Percentiles rank a stretch among this genome's conserved stretches.
Evolutionary conservation across 2,329 filamentous ascomycete species (phyloP).

Genomic region (Fusarium nematophilum): DNA sequence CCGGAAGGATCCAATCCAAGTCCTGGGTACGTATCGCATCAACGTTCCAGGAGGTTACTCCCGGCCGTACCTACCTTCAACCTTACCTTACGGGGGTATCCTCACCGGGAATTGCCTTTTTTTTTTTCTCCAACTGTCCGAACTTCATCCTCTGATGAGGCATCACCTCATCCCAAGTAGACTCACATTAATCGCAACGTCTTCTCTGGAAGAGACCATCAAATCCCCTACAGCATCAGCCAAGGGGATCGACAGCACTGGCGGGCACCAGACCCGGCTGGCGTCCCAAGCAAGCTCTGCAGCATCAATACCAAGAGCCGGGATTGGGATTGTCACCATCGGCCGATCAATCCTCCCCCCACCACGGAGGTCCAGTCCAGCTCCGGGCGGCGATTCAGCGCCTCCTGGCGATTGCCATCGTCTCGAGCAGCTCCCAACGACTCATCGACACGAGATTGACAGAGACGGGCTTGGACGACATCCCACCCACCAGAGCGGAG

Average conservation of each 20-base stretch:
- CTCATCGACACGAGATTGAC: slow-evolving; percentile 17
- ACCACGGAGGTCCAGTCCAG: slow-evolving; percentile 26
- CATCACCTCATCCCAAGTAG: not conserved
- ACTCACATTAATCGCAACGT: not conserved
- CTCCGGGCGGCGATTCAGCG: slow-evolving; percentile 30
- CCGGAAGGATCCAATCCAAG: slow-evolving; percentile 11
- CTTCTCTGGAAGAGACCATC: not conserved
- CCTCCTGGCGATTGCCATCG: slow-evolving; percentile 12
- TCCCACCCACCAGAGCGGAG: slow-evolving; percentile 10
- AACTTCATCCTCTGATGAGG: not conserved
- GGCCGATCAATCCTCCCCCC: slow-evolving; percentile 42
- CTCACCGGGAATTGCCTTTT: not conserved
- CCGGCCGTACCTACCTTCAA: too few species aligned
- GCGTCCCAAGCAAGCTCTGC: slow-evolving; percentile 8
- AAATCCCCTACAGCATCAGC: slow-evolving; percentile 3
- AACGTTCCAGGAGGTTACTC: too few species aligned
- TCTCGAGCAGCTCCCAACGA: slow-evolving; percentile 13
- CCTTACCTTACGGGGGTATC: too few species aligned
- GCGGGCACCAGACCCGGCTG: slow-evolving; percentile 15
- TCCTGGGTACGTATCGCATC: slow-evolving; percentile 7
- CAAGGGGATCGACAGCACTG: slow-evolving; percentile 25
- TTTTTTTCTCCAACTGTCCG: too few species aligned
- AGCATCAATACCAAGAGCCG: slow-evolving; percentile 10
- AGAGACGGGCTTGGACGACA: not conserved
- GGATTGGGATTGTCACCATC: slow-evolving; percentile 26